Percentiles rank a stretch among this genome's conserved stretches.
Evolutionary conservation across 1,284 basidiomycete species (phyloP).

Genomic region (Gymnopus androsaceus): DNA sequence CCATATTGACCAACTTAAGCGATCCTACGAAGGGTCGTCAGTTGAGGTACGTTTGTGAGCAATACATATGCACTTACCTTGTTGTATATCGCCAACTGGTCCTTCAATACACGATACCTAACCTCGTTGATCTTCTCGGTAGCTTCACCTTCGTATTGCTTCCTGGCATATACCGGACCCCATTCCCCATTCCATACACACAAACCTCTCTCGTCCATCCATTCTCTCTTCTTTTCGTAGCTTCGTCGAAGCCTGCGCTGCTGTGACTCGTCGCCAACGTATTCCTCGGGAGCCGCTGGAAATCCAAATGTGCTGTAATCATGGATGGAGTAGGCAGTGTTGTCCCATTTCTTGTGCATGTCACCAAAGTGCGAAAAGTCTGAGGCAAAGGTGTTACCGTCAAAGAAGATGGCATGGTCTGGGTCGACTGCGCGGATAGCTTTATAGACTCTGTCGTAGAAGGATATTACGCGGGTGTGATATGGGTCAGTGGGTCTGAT

Average conservation of each 20-base stretch:
- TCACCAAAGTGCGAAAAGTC: constrained; percentile 68
- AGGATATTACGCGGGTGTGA: constrained; percentile 49
- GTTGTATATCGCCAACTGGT: constrained; percentile 76
- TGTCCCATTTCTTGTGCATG: constrained; percentile 50
- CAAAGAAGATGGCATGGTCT: constrained; percentile 60
- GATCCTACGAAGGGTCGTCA: constrained; percentile 45
- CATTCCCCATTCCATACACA: constrained; percentile 76
- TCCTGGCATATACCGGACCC: constrained; percentile 44
- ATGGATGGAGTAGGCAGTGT: constrained; percentile 76
- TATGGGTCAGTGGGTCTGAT: constrained; percentile 49
- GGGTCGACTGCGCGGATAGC: constrained; percentile 64
- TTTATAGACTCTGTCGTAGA: constrained; percentile 59
- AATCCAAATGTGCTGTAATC: constrained; percentile 76
- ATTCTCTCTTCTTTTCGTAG: constrained; percentile 68
- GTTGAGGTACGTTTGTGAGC: too few species aligned
- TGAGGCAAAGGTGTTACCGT: constrained; percentile 69
- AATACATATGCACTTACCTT: constrained; percentile 49
- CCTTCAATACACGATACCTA: constrained; percentile 68
- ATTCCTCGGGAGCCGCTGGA: constrained; percentile 46
- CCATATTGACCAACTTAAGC: constrained; percentile 79
- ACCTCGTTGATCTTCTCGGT: constrained; percentile 66
- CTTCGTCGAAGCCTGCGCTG: constrained; percentile 48
- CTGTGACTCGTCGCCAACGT: constrained; percentile 56
- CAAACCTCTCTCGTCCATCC: constrained; percentile 65
- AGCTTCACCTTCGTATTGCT: constrained; percentile 55